These are phyloP conservation scores for Daedaleopsis sinensis DNA, from an alignment of 768 basidiomycete species.

Conservation along the genomic window DNA sequence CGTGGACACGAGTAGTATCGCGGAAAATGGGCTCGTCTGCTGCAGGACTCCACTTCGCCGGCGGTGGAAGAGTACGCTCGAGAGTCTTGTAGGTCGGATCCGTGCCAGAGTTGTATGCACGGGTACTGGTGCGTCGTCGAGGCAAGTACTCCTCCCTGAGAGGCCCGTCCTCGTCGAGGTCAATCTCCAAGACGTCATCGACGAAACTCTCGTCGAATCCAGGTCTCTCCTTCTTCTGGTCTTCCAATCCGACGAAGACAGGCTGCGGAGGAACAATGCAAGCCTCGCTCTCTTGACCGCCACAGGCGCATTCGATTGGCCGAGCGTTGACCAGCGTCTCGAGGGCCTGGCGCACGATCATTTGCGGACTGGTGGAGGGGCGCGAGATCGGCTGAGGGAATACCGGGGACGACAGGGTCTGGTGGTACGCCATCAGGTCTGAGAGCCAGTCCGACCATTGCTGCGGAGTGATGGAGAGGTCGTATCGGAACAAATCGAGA, in stretches of 20 bases:
- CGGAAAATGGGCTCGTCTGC: constrained; percentile 76
- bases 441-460: constrained; percentile 76
- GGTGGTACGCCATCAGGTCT: constrained; percentile 66
- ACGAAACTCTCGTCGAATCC: constrained; percentile 33
- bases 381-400: constrained; percentile 79
- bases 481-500: constrained; percentile 69
- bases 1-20: constrained; percentile 50
- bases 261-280: constrained; percentile 52
- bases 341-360: constrained; percentile 66
- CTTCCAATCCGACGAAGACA: constrained; percentile 73
- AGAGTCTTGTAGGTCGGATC: constrained; percentile 14
- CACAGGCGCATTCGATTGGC: constrained; percentile 23
- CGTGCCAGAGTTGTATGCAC: constrained; percentile 29
- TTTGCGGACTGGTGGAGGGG: constrained; percentile 72
- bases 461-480: constrained; percentile 64
- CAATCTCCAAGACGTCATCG: constrained; percentile 64
- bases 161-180: constrained; percentile 83
- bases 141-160: constrained; percentile 82
- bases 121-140: constrained; percentile 55
- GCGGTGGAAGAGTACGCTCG: constrained; percentile 59
- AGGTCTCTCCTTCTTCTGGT: constrained; percentile 55
- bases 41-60: constrained; percentile 80
- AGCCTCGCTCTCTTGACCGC: constrained; percentile 16
- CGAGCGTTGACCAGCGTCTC: constrained; percentile 68
- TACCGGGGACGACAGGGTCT: constrained; percentile 57